Evolutionary conservation across 2,329 filamentous ascomycete genomes (phyloP).

Genomic region (Elsinoe perseae): DNA sequence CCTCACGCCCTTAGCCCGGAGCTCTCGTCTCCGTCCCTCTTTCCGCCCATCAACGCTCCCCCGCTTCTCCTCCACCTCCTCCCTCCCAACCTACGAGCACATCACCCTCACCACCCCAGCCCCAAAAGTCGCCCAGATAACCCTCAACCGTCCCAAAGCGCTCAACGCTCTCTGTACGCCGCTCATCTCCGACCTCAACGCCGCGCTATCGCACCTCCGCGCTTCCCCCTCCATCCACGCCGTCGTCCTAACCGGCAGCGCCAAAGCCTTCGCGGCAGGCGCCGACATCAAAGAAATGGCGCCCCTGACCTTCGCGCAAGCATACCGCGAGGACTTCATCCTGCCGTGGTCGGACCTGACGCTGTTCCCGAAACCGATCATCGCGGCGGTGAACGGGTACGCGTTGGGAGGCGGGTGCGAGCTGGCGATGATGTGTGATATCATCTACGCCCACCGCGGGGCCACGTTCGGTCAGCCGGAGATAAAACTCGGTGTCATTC

Average conservation of each 20-base stretch:
- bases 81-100: conserved; percentile 18
- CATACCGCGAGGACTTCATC: conserved; percentile 88
- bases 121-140: conserved; percentile 30
- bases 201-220: conserved; percentile 65
- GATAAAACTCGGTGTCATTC: conserved; percentile 88
- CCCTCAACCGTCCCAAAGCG: conserved; percentile 85
- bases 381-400: conserved; percentile 89
- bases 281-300: conserved; percentile 99
- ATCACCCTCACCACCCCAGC: conserved; percentile 33
- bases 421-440: conserved; percentile 94
- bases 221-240: conserved; percentile 60
- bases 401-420: conserved; percentile 94
- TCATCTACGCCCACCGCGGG: conserved; percentile 76
- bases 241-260: conserved; percentile 79
- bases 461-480: conserved; percentile 96
- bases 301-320: conserved; percentile 75
- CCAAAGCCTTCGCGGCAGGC: conserved; percentile 87
- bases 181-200: conserved; percentile 82
- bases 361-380: conserved; percentile 83
- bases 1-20: neutral
- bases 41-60: conserved; percentile 14
- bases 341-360: conserved; percentile 86
- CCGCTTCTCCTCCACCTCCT: conserved; percentile 1
- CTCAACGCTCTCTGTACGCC: conserved; percentile 90
- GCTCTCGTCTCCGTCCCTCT: neutral